Percentiles rank a stretch among this genome's conserved stretches.
phyloP scores from a whole-genome alignment of 2,329 filamentous ascomycete species.

The Aspergillus sp. region DNA sequence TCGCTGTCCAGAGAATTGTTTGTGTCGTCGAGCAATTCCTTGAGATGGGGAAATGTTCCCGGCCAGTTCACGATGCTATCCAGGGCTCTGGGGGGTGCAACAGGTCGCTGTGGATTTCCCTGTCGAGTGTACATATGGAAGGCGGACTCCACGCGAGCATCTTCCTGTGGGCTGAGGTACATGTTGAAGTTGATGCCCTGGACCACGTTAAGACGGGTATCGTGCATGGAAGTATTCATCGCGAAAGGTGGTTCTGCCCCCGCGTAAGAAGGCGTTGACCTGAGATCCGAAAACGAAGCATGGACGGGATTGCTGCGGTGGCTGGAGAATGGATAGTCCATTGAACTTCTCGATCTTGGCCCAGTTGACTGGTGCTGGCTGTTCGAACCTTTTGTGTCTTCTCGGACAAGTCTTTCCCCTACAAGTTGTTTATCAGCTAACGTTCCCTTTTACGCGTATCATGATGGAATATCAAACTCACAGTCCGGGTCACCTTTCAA shows the following conservation, averaged over 20 bases:
- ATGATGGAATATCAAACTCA: slow-evolving; percentile 27
- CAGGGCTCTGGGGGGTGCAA: slow-evolving; percentile 31
- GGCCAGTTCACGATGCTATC: slow-evolving; percentile 39
- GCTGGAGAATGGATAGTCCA: slow-evolving; percentile 27
- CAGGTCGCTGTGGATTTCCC: slow-evolving; percentile 30
- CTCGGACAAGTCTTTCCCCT: slow-evolving; percentile 38
- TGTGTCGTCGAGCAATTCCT: slow-evolving; percentile 28
- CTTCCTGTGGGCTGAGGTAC: slow-evolving; percentile 39
- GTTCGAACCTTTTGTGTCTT: slow-evolving; percentile 29
- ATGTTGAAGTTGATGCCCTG: slow-evolving; percentile 41
- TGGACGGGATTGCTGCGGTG: slow-evolving; percentile 23
- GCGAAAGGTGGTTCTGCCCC: slow-evolving; percentile 29
- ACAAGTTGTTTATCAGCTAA: not conserved
- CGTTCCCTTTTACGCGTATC: not conserved
- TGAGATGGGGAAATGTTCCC: slow-evolving; percentile 36
- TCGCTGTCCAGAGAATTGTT: slow-evolving; percentile 34
- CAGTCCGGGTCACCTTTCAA: slow-evolving; percentile 50
- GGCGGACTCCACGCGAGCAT: slow-evolving; percentile 32
- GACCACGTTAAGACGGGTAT: slow-evolving; percentile 23
- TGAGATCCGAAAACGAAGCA: slow-evolving; percentile 26
- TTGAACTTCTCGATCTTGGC: slow-evolving; percentile 27
- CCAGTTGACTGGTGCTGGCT: slow-evolving; percentile 26
- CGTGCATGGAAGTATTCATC: slow-evolving; percentile 12
- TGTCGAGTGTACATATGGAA: slow-evolving; percentile 42
- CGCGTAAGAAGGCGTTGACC: slow-evolving; percentile 27